Evolutionary conservation across 139 green algal species (phyloP).

Genomic region (Deuterostichococcus epilithicus): DNA sequence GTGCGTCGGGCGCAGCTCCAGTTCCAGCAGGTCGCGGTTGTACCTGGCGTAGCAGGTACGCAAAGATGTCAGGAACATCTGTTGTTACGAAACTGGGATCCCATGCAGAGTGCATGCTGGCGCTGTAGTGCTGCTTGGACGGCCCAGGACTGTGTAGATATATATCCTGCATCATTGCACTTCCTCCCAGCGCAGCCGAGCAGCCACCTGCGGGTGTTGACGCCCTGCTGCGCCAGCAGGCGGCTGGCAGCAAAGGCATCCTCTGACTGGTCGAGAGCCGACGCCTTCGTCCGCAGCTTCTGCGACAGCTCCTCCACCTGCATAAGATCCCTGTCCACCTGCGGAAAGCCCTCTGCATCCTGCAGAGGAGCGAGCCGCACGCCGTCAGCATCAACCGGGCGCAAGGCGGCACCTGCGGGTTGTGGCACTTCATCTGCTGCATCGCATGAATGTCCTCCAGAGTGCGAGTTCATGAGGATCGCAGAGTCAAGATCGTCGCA

Average conservation of each 20-base stretch:
- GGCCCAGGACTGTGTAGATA: neutral
- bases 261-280: constrained; percentile 41
- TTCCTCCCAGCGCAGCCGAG: neutral
- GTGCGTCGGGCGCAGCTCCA: constrained; percentile 71
- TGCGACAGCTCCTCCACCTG: constrained; percentile 71
- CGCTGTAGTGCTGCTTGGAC: neutral
- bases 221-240: constrained; percentile 72
- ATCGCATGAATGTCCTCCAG: too few species aligned
- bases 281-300: constrained; percentile 45
- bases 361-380: constrained; percentile 11
- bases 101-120: too few species aligned
- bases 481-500: neutral
- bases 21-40: constrained; percentile 56
- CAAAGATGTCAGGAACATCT: too few species aligned
- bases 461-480: too few species aligned
- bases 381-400: neutral
- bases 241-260: constrained; percentile 66
- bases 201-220: constrained; percentile 58
- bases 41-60: constrained; percentile 26
- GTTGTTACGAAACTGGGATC: too few species aligned
- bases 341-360: constrained; percentile 65
- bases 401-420: neutral
- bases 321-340: constrained; percentile 65
- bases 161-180: too few species aligned
- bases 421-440: neutral